Base-by-base conservation (phyloP, 345 rosid genomes). In the Syzygium oleosum region DNA sequence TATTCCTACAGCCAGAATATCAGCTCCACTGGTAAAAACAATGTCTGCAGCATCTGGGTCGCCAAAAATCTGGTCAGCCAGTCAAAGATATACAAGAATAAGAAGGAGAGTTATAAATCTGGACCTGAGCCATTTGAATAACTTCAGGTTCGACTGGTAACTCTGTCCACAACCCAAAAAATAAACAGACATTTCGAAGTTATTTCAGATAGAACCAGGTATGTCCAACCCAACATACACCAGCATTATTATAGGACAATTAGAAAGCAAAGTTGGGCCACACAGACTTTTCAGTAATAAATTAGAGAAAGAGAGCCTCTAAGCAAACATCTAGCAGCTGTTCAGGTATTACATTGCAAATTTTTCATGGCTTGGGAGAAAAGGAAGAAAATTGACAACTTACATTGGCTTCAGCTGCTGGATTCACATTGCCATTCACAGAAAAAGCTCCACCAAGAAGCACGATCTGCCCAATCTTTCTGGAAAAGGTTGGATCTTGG, bases 331-430 rank as follows among this genome's bases (percentile, higher is more conserved):
- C 58, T 49, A 29, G 58, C 61, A 84, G 58, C 46, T 52, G 25
- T 38, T 29, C 25, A 84, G 58, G 15, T 84, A 29, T 84, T 52
- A 23, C 41, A 73, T 49, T 51, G 55, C 41, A 65, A 84, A 38
- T 31, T 13, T 21, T 46, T 43, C 46, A 43, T 43, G 46, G 46
- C 46, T 43, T 5, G 22, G 41, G 58, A 52, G 34, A 2, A 51
- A 38, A 73, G 1, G 49, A 73, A 38, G 80, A 15, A 55, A 55
- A 83, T 25, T 85, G 52, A 43, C 87, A 92, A 89, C 93, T 92
- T 89, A 96, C 98, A 89, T 98, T 98, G 85, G 99, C 99, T 91
- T 98, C 99, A 5, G 99, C 93, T 65, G 99, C 99, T 85, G 99
- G 99, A 91, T 98, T 98, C 68, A 94, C 99, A 89, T 95, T 98